Evolutionary conservation across 768 basidiomycete species (phyloP), one percentile per base, ranked within the genome.

Genomic region (Panaeolus cyanescens): DNA sequence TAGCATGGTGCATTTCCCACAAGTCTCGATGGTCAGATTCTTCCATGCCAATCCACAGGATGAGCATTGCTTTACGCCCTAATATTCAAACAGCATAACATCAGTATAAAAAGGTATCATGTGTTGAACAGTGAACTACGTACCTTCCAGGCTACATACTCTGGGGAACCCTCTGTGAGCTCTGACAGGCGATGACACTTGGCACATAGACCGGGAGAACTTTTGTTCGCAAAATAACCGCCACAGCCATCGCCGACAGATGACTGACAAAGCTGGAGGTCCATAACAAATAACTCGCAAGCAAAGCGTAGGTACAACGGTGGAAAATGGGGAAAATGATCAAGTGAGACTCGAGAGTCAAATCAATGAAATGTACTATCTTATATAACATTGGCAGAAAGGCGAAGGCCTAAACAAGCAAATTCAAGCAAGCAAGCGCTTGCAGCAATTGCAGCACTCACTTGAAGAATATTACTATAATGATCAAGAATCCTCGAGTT

Each of bases 31-130:
- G n/a, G 40, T 25, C 12, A 60, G 55, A 31, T 60, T 60, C 54
- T 60, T 60, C 59, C 59, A 60, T 17, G 54, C 59, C 15, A 60
- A 32, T 28, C 59, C 59, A 32, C 59, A 60, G n/a, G 36, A 55
- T 5, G 34, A 36, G 34, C 59, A 60, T 34, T 60, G 59, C 34
- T 54, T 55, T 12, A 42, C 36, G 25, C 28, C 55, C 55, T 60
- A 30, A 56, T 36, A 17, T 1, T 10, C 25, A 17, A 31, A n/a
- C 15, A 12, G 10, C 4, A 19, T 34, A 13, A 34, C 7, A 34
- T n/a, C n/a, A 34, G 33, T 7, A 34, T 7, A 34, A 34, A 7
- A 34, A 7, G 33, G 7, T 6, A 34, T 34, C 6, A 34, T 34
- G 33, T 34, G 13, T 34, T 7, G 33, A n/a, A n/a, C n/a, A n/a